phyloP scores from a whole-genome alignment of 2,329 filamentous ascomycete species.

The Cercospora zeae-maydis region DNA sequence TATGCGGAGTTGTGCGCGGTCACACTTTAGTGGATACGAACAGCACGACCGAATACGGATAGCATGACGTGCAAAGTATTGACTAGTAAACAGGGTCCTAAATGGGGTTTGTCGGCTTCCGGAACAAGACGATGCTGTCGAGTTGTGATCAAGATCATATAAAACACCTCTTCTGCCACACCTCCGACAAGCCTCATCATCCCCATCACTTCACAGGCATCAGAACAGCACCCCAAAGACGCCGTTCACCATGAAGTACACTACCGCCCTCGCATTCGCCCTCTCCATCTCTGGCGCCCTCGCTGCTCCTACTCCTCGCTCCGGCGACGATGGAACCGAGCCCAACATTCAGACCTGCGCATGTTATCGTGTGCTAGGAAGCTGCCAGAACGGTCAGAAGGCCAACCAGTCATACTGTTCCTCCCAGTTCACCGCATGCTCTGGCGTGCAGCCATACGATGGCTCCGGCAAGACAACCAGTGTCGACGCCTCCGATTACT shows the following conservation, averaged over 20 bases:
- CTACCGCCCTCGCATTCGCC: slow-evolving; percentile 15
- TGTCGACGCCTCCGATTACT: neutral
- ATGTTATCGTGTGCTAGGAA: neutral
- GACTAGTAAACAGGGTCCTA: neutral
- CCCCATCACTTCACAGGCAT: neutral
- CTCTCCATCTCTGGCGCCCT: slow-evolving; percentile 14
- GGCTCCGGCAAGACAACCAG: neutral
- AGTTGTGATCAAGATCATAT: neutral
- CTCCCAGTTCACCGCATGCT: neutral
- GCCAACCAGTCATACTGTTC: neutral
- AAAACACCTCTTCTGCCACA: neutral
- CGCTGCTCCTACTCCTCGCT: slow-evolving; percentile 11
- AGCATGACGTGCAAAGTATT: slow-evolving; percentile 1
- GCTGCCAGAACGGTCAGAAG: neutral
- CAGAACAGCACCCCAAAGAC: neutral
- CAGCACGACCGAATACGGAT: neutral
- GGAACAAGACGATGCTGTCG: neutral
- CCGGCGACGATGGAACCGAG: slow-evolving; percentile 2
- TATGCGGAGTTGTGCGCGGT: neutral
- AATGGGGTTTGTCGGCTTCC: neutral
- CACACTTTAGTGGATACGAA: neutral
- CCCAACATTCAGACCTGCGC: neutral
- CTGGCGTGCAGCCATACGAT: neutral
- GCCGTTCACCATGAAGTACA: slow-evolving; percentile 19
- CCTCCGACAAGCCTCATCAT: neutral